Base-by-base conservation (phyloP, 2,329 filamentous ascomycete genomes). In the Akanthomyces lecanii region DNA sequence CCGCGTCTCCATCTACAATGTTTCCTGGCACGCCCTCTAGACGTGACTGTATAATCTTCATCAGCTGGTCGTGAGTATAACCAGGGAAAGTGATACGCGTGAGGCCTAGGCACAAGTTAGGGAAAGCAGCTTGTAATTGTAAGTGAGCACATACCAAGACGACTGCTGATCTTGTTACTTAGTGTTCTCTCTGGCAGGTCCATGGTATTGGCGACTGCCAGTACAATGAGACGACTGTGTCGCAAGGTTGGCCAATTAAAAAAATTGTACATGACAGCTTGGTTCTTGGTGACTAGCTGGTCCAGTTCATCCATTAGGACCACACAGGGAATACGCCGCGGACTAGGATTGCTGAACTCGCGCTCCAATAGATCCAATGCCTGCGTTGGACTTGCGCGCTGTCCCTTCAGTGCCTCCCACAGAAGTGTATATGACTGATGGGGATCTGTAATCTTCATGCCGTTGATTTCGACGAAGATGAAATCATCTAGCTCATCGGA, bases 241-340 rank as follows among this genome's bases (percentile, higher is more conserved):
- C 91, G 86, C 61, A 98, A 81, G 12, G 91, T 90, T 4, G 95
- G 95, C 95, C 95, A 99, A 72, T 99, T 99, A 84, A 99, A 99
- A 76, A 99, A 99, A 76, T 99, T 99, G 79, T 99, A 99, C 95
- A 99, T 99, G 77, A 99, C 95, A n/a, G 91, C 94, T 75, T 99
- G 96, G 71, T 97, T 98, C 72, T 94, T 95, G 14, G 95, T 99
- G 5, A 99, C 96, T 8, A 99, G 85, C 76, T 99, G 95, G 73
- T 99, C 95, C 54, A 99, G 83, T 76, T 99, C 95, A 71, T 99
- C 95, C 95, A 99, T 99, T 57, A 99, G 79, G 2, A 99, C 95
- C 16, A 99, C 95, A 72, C 94, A 98, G 1, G 96, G 95, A 6
- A 96, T 92, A 65, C 95, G 85, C 57, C 95, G 86, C 28, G 95